phyloP scores from a whole-genome alignment of 495 filamentous ascomycete genomes.

The Annulohypoxylon nitens region DNA sequence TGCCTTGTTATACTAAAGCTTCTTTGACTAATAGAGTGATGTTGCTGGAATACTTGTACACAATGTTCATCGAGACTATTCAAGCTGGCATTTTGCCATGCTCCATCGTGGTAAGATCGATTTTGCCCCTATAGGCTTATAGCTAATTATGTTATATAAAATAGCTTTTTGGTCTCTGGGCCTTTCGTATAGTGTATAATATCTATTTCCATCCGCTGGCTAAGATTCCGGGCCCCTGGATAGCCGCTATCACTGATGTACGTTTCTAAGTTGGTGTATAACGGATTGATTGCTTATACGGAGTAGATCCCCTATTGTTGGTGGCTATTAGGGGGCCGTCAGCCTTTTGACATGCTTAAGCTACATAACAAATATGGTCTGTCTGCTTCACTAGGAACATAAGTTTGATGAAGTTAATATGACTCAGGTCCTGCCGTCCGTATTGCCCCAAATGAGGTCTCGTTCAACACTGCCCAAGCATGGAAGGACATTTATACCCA shows the following conservation, averaged over 20 bases:
- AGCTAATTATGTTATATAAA: not conserved
- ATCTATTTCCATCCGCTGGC: slow-evolving; percentile 65
- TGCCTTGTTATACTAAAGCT: not conserved
- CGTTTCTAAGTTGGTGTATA: not conserved
- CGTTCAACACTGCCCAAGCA: slow-evolving; percentile 56
- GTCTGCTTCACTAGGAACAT: not conserved
- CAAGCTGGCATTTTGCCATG: slow-evolving; percentile 5
- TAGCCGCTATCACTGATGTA: slow-evolving; percentile 35
- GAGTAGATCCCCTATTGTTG: slow-evolving; percentile 42
- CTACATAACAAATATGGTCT: slow-evolving; percentile 49
- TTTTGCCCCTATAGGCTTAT: not conserved
- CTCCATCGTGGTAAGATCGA: slow-evolving; percentile 7
- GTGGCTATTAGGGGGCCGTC: slow-evolving; percentile 30
- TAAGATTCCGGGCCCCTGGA: slow-evolving; percentile 63
- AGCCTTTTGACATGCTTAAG: slow-evolving; percentile 35
- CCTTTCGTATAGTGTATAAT: slow-evolving; percentile 53
- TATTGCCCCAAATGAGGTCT: slow-evolving; percentile 61
- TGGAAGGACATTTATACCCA: slow-evolving; percentile 61
- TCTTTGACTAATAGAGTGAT: not conserved
- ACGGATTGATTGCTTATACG: not conserved
- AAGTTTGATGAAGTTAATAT: not conserved
- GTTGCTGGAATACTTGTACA: not conserved
- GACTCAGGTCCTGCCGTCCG: slow-evolving; percentile 55
- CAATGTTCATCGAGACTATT: not conserved
- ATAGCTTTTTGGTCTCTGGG: slow-evolving; percentile 6